These are phyloP conservation scores for Circinella minor DNA, from an alignment of 371 early-diverging fungal species.

Conservation along the genomic window DNA sequence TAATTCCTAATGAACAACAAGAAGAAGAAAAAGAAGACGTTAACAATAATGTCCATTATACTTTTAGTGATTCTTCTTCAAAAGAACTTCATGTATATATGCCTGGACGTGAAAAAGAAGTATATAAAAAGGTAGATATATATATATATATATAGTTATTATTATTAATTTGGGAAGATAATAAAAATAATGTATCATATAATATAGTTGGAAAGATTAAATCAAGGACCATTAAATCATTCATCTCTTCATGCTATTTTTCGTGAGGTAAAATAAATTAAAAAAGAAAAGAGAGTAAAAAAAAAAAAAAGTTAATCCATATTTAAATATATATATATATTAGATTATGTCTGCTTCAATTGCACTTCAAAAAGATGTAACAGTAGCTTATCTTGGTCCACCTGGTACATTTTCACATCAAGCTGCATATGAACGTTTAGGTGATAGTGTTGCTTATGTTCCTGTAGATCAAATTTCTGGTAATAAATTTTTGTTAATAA, in stretches of 20 bases:
- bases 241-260: constrained; percentile 84
- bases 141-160: too few species aligned
- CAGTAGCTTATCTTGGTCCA: constrained; percentile 92
- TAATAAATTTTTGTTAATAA: too few species aligned
- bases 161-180: too few species aligned
- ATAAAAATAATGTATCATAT: too few species aligned
- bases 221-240: constrained; percentile 80
- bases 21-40: neutral
- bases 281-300: neutral
- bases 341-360: constrained; percentile 91
- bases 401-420: constrained; percentile 94
- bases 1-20: neutral
- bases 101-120: constrained; percentile 69
- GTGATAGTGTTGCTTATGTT: constrained; percentile 77
- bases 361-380: constrained; percentile 79
- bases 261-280: constrained; percentile 63
- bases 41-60: too few species aligned
- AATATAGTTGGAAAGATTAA: constrained; percentile 60
- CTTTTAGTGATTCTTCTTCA: neutral
- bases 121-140: constrained; percentile 62
- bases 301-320: too few species aligned
- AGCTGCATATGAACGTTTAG: constrained; percentile 83
- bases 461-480: constrained; percentile 69
- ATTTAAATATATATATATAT: too few species aligned
- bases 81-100: constrained; percentile 65